Conservation (phyloP, 345 rosid species). For the Eucalyptus virginea region DNA sequence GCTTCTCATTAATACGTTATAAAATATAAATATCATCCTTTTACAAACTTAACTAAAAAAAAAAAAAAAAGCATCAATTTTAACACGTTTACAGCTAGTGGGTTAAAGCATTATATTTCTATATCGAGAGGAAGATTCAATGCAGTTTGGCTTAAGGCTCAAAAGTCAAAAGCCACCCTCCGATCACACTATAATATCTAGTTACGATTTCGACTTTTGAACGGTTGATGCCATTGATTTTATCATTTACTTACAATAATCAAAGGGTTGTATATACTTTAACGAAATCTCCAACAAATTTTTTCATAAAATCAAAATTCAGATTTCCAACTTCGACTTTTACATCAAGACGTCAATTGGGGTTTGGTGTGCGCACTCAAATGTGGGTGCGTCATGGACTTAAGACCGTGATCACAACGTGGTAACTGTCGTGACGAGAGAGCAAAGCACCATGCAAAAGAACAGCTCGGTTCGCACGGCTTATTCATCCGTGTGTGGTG, state of each 20-base stretch:
- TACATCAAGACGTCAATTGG: not conserved
- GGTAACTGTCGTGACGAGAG: not conserved
- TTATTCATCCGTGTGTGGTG: not conserved
- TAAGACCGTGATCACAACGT: not conserved
- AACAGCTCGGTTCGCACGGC: not conserved
- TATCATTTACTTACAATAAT: not conserved
- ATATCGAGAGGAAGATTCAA: not conserved
- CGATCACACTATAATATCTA: not conserved
- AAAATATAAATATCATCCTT: not conserved
- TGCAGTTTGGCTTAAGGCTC: not conserved
- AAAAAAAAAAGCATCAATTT: not conserved
- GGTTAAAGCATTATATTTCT: no score
- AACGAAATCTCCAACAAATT: not conserved
- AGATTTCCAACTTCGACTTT: not conserved
- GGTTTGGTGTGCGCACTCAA: not conserved
- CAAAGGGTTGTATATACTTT: not conserved
- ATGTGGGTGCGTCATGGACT: not conserved
- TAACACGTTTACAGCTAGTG: not conserved
- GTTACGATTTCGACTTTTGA: not conserved
- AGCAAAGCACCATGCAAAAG: not conserved
- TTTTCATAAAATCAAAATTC: not conserved
- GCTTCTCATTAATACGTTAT: not conserved
- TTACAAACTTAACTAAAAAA: not conserved
- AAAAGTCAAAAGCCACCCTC: not conserved
- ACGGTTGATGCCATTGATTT: not conserved